Evolutionary conservation across 192 early-diverging fungal species (phyloP), one percentile per base, ranked within the genome.

Genomic region (Coemansia biformis): DNA sequence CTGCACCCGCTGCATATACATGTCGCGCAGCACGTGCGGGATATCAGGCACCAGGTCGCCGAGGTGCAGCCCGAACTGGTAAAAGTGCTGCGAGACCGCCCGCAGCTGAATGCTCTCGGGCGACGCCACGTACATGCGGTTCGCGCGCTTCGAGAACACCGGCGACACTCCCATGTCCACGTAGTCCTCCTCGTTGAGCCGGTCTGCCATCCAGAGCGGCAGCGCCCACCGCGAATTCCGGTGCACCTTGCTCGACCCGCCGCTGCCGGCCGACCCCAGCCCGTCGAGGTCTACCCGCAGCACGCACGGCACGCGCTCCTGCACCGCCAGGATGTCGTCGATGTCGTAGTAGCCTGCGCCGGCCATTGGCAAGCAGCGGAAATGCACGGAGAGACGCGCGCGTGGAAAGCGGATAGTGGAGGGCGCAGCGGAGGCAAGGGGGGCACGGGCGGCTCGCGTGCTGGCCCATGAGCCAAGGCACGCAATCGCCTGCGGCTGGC

Each of bases 151-250:
- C 15, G 72, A 60, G 40, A 75, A 75, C 46, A 68, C 41, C 9
- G 59, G 59, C 48, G 72, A 61, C 3, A 61, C 56, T 17, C 63
- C 59, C 72, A 75, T 75, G 43, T 63, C 59, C 19, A 75, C 51
- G 23, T 53, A 63, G 63, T 68, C 63, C 24, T 75, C 72, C 23
- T 67, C 65, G 57, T 75, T 62, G 38, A 75, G 52, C n/a, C 57
- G 54, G 59, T 75, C 72, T 12, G 65, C 72, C 65, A 75, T 75
- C 72, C 72, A 75, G 48, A 59, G 68, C n/a, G 72, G 72, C 19
- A 75, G 60, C 43, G 72, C 47, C 65, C 59, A 64, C 23, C 72
- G 59, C n/a, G 59, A 29, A 39, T 75, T 68, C 43, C 72, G 65
- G 15, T 60, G 56, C 51, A 75, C 72, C 21, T 66, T 75, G 60